Percentiles rank a stretch among this genome's conserved stretches.
These are phyloP conservation scores for Vitis riparia DNA, from an alignment of 164 flowering plant species.

Conservation along the genomic window DNA sequence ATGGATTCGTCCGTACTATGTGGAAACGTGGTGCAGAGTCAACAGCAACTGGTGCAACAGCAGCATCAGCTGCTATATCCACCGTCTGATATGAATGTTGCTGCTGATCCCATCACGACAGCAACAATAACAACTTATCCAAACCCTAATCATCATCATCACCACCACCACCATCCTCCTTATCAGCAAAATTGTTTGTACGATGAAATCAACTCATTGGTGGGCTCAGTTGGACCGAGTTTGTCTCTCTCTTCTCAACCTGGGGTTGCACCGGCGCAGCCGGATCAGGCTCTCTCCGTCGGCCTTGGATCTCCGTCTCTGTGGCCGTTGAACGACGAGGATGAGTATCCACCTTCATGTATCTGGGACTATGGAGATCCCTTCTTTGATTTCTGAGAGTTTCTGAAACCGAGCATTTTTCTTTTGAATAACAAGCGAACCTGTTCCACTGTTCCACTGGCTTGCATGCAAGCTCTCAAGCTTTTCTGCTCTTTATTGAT, in stretches of 20 bases:
- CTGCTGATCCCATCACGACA: not conserved
- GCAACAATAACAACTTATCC: slow-evolving; percentile 10
- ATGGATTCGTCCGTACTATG: slow-evolving; percentile 19
- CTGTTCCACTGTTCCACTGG: not conserved
- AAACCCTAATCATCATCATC: slow-evolving; percentile 6
- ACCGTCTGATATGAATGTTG: slow-evolving; percentile 3
- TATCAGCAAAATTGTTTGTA: slow-evolving; percentile 1
- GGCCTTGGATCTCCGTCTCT: slow-evolving; percentile 37
- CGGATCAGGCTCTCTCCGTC: slow-evolving; percentile 26
- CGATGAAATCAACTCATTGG: slow-evolving; percentile 44
- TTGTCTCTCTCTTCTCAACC: slow-evolving; percentile 31
- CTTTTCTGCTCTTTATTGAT: too few species aligned
- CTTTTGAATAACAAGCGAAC: not conserved
- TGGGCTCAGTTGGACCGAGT: slow-evolving; percentile 41
- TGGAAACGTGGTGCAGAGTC: slow-evolving; percentile 16
- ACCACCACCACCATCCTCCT: slow-evolving; percentile 2
- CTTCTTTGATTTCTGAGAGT: slow-evolving; percentile 43
- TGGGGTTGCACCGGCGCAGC: slow-evolving; percentile 12
- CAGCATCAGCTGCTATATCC: not conserved
- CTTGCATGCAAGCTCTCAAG: slow-evolving; percentile 6
- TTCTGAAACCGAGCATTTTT: slow-evolving; percentile 3
- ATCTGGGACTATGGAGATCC: slow-evolving; percentile 72
- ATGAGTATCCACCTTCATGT: slow-evolving; percentile 38
- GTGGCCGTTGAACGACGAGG: slow-evolving; percentile 48
- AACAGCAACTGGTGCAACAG: slow-evolving; percentile 3